Conservation (phyloP, 2,329 filamentous ascomycete species). For the Fusarium sp. region DNA sequence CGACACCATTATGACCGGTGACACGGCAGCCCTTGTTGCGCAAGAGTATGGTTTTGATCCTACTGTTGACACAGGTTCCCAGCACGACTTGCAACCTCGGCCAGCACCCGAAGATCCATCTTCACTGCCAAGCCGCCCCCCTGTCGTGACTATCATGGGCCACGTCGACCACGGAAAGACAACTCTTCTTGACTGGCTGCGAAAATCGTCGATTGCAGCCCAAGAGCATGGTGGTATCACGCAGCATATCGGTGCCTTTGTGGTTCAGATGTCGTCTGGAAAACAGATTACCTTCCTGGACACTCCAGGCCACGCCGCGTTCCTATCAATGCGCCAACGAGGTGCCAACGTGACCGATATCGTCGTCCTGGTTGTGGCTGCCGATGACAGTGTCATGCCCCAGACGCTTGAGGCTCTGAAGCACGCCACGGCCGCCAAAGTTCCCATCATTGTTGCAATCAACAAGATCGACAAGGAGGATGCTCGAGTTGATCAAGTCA, state of each 20-base stretch:
- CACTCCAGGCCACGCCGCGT: conserved; percentile 96
- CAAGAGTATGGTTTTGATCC: conserved; percentile 95
- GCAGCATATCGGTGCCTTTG: conserved; percentile 98
- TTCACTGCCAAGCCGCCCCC: conserved; percentile 81
- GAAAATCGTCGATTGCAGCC: conserved; percentile 92
- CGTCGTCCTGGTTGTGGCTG: conserved; percentile 94
- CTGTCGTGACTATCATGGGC: conserved; percentile 99
- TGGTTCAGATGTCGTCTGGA: conserved; percentile 87
- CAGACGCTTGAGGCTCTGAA: conserved; percentile 97
- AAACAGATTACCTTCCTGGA: conserved; percentile 97
- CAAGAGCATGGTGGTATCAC: conserved; percentile 97
- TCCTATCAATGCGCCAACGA: conserved; percentile 94
- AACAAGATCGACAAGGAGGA: conserved; percentile 96
- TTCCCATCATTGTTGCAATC: conserved; percentile 97
- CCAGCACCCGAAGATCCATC: conserved; percentile 79
- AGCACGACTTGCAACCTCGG: conserved; percentile 79
- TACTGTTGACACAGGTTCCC: conserved; percentile 77
- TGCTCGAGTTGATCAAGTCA: conserved; percentile 85
- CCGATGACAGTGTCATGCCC: conserved; percentile 97
- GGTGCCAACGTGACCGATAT: conserved; percentile 98
- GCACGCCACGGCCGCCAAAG: conserved; percentile 87
- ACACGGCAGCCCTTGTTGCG: conserved; percentile 91
- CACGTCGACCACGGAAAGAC: conserved; percentile 99
- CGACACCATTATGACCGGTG: conserved; percentile 90
- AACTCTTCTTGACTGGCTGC: conserved; percentile 92